phyloP scores from a whole-genome alignment of 805 yeast species.

The Ogataea saltuana region DNA sequence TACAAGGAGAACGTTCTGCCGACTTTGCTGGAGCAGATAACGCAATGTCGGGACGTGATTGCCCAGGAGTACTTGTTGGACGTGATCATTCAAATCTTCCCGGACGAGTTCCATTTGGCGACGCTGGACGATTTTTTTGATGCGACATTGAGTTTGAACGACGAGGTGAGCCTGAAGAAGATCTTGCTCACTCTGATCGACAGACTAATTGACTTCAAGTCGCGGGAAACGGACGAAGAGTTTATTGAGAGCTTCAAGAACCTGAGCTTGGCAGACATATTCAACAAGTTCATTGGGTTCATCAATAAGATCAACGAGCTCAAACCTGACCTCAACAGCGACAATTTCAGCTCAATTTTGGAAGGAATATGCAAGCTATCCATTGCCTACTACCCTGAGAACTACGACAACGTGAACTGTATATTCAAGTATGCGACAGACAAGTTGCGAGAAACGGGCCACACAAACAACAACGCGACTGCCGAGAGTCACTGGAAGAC shows the following conservation, averaged over 20 bases:
- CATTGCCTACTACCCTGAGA: constrained; percentile 64
- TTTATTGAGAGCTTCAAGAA: constrained; percentile 20
- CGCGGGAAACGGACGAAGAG: constrained; percentile 37
- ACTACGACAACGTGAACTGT: constrained; percentile 58
- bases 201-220: constrained; percentile 59
- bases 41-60: constrained; percentile 86
- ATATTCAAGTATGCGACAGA: constrained; percentile 57
- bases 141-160: constrained; percentile 66
- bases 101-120: constrained; percentile 82
- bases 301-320: constrained; percentile 53
- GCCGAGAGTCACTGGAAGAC: constrained; percentile 34
- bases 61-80: constrained; percentile 93
- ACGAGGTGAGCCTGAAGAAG: constrained; percentile 65
- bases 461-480: constrained; percentile 13
- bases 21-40: constrained; percentile 79
- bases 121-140: constrained; percentile 69
- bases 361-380: constrained; percentile 67
- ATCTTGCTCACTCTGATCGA: constrained; percentile 71
- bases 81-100: constrained; percentile 91
- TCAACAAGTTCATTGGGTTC: constrained; percentile 67
- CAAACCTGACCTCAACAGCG: constrained; percentile 66
- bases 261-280: constrained; percentile 38
- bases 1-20: constrained; percentile 65
- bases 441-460: constrained; percentile 32
- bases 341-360: constrained; percentile 63